phyloP scores from a whole-genome alignment of 176 grass and related monocot genomes.

The Ampelocalamus luodianensis region DNA sequence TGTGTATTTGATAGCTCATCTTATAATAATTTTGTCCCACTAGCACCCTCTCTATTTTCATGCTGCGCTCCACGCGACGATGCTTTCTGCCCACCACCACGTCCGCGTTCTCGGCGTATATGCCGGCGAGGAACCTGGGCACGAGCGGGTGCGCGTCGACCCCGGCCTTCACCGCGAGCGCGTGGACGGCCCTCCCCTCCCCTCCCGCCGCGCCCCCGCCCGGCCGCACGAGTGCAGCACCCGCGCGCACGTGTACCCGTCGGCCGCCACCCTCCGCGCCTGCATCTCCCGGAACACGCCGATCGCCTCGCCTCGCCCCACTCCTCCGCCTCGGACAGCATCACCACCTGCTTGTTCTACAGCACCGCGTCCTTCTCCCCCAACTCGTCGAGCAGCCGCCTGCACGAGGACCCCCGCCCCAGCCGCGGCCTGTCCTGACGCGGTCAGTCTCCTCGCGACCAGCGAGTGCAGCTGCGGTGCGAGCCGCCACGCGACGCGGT shows the following conservation, averaged over 20 bases:
- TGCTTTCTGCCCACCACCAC: too few relatives aligned
- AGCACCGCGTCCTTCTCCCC: neutral
- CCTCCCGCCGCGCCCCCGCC: slow-evolving; percentile 36
- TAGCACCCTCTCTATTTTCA: too few relatives aligned
- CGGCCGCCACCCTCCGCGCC: slow-evolving; percentile 51
- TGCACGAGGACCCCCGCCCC: slow-evolving; percentile 39
- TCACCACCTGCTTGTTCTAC: slow-evolving; percentile 76
- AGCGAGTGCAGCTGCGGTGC: too few relatives aligned
- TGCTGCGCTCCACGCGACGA: too few relatives aligned
- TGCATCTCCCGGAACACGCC: slow-evolving; percentile 69
- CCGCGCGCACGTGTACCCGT: slow-evolving; percentile 70
- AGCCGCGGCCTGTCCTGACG: slow-evolving; percentile 32
- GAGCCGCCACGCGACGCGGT: neutral
- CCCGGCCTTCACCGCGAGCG: slow-evolving; percentile 49
- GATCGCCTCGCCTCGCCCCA: slow-evolving; percentile 44
- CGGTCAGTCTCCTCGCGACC: neutral
- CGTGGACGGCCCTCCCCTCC: slow-evolving; percentile 52
- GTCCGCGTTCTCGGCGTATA: slow-evolving; percentile 81
- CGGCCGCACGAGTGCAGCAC: slow-evolving; percentile 77
- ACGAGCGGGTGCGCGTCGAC: slow-evolving; percentile 50
- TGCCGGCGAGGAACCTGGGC: slow-evolving; percentile 76
- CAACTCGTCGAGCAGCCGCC: slow-evolving; percentile 54
- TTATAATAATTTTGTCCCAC: too few relatives aligned
- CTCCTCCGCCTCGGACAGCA: slow-evolving; percentile 61
- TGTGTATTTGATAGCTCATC: too few relatives aligned